phyloP scores from a whole-genome alignment of 2,329 filamentous ascomycete genomes.

The Botrytis byssoidea region DNA sequence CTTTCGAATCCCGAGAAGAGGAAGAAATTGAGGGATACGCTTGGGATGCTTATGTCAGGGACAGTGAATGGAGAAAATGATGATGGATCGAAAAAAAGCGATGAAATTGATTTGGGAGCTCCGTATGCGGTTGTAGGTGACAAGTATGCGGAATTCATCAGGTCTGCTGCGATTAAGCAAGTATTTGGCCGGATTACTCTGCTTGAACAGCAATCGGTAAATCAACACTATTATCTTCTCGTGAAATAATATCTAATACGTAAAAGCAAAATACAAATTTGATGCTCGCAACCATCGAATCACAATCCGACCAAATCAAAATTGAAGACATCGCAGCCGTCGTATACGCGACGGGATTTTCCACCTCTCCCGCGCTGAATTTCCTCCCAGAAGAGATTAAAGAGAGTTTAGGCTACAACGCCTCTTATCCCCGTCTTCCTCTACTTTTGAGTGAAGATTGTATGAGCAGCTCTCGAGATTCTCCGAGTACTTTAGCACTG shows the following conservation, averaged over 20 bases:
- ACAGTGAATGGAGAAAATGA: background rate
- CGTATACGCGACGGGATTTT: slow-evolving; percentile 5
- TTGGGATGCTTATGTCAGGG: background rate
- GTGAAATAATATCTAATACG: background rate
- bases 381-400: background rate
- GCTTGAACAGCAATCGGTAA: background rate
- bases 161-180: slow-evolving; percentile 29
- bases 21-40: background rate
- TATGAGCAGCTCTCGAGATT: background rate
- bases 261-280: background rate
- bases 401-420: background rate
- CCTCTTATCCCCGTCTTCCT: slow-evolving; percentile 1
- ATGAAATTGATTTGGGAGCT: background rate
- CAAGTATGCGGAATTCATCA: slow-evolving; percentile 27
- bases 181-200: slow-evolving; percentile 20
- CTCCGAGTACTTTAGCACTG: slow-evolving; percentile 4
- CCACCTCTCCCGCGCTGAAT: slow-evolving; percentile 5
- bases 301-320: background rate
- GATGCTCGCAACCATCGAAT: background rate
- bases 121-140: slow-evolving; percentile 31
- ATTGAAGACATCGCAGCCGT: slow-evolving; percentile 8
- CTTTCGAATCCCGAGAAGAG: background rate
- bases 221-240: background rate
- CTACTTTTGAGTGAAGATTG: slow-evolving; percentile 1
- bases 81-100: no score